phyloP scores from a whole-genome alignment of 371 early-diverging fungal genomes.

The Mucor irregularis region DNA sequence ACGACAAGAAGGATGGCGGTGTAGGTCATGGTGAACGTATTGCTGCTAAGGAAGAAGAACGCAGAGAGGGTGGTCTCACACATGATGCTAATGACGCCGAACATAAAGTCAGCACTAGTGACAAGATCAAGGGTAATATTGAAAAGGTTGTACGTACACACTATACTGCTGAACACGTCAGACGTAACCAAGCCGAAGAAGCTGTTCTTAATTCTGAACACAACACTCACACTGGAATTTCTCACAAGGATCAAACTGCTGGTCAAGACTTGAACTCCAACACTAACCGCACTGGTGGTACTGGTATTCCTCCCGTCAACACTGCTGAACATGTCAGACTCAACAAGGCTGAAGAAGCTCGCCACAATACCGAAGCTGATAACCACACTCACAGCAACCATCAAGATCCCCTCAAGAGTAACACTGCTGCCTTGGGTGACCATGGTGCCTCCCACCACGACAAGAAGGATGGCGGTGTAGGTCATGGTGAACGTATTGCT shows the following conservation, averaged over 20 bases:
- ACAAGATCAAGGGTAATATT: slow-evolving; percentile 33
- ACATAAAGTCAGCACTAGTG: slow-evolving; percentile 15
- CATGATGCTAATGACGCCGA: neutral
- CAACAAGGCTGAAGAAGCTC: slow-evolving; percentile 7
- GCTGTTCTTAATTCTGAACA: neutral
- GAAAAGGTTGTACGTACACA: slow-evolving; percentile 32
- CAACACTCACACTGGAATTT: slow-evolving; percentile 1
- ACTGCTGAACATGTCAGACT: slow-evolving; percentile 10
- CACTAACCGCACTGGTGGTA: slow-evolving; percentile 18
- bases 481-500: too few relatives aligned
- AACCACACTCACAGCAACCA: neutral
- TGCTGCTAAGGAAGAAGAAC: neutral
- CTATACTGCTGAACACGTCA: slow-evolving; percentile 10
- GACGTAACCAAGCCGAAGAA: slow-evolving; percentile 7
- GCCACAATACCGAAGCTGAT: neutral
- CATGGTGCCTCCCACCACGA: slow-evolving; percentile 20
- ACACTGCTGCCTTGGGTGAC: slow-evolving; percentile 7
- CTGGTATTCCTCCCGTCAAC: slow-evolving; percentile 22
- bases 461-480: neutral
- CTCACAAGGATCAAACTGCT: neutral
- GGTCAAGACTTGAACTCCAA: neutral
- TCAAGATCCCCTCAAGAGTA: neutral
- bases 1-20: neutral
- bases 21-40: neutral
- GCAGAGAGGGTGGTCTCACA: neutral